Conservation (phyloP, 805 yeast genomes). For the Saturnispora zaruensis region DNA sequence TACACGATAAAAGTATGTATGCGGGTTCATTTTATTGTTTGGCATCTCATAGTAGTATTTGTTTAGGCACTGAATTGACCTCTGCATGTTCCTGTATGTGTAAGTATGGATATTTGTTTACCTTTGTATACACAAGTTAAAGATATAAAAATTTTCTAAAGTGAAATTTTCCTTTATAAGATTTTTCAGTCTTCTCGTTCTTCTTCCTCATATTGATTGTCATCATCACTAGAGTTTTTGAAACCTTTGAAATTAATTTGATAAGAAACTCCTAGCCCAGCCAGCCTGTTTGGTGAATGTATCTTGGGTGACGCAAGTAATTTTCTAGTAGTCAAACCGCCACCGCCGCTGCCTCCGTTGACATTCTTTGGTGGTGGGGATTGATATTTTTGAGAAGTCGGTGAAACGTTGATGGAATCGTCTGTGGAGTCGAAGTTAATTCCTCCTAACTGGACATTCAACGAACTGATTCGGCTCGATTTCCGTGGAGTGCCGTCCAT, state of each 20-base stretch:
- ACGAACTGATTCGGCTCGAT: constrained; percentile 12
- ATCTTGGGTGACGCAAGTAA: constrained; percentile 16
- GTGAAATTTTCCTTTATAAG: not conserved
- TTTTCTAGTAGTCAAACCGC: constrained; percentile 11
- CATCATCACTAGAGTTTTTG: not conserved
- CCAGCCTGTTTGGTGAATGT: constrained; percentile 16
- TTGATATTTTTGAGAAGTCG: not conserved
- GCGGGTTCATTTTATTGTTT: constrained; percentile 21
- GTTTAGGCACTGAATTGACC: not conserved
- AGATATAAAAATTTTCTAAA: not conserved
- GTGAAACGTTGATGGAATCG: not conserved
- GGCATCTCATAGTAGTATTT: constrained; percentile 14
- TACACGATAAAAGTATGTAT: constrained; percentile 35
- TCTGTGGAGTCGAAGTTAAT: constrained; percentile 5
- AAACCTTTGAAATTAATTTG: constrained; percentile 4
- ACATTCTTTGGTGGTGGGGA: not conserved
- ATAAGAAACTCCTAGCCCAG: constrained; percentile 12
- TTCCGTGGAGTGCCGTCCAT: constrained; percentile 5
- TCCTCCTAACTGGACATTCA: constrained; percentile 12
- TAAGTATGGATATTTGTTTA: not conserved
- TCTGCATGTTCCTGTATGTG: not conserved
- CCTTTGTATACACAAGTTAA: not conserved
- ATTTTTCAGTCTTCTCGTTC: not conserved
- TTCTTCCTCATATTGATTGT: not conserved
- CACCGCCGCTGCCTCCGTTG: not conserved